Evolutionary conservation across 768 basidiomycete species (phyloP).

Genomic region (Lactarius hengduanensis): DNA sequence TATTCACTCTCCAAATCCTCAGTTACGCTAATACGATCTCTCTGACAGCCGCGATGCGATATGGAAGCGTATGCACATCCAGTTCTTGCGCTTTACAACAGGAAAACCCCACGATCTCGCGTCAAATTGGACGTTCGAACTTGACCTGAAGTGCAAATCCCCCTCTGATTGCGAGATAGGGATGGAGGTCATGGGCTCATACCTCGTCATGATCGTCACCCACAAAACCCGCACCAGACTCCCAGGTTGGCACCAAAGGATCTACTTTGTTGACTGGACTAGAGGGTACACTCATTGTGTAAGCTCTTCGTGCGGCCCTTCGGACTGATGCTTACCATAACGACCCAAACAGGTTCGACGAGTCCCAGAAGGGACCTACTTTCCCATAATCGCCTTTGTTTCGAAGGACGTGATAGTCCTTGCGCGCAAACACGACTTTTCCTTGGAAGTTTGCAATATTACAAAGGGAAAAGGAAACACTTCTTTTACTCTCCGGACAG

Average conservation of each 20-base stretch:
- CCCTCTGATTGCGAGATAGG: conserved; percentile 18
- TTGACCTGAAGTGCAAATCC: conserved; percentile 22
- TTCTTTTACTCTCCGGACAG: conserved; percentile 7
- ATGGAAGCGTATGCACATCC: conserved; percentile 15
- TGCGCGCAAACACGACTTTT: conserved; percentile 21
- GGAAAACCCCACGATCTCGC: conserved; percentile 14
- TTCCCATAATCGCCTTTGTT: conserved; percentile 18
- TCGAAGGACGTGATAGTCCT: conserved; percentile 21
- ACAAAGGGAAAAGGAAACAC: not conserved
- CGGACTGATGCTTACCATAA: not conserved
- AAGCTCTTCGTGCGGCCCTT: not conserved
- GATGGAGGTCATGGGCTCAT: conserved; percentile 21
- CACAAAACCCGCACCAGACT: conserved; percentile 18
- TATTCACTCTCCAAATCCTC: not conserved
- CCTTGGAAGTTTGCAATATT: conserved; percentile 23
- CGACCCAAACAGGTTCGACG: conserved; percentile 15
- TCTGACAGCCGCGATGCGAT: conserved; percentile 12
- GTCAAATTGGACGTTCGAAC: not conserved
- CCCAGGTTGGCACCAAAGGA: conserved; percentile 14
- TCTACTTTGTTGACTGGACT: conserved; percentile 20
- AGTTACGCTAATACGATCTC: not conserved
- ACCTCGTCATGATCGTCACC: conserved; percentile 17
- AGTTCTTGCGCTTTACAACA: conserved; percentile 17
- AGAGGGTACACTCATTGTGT: conserved; percentile 15
- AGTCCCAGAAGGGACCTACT: conserved; percentile 20